Conservation (phyloP, 192 early-diverging fungal species). For the Umbelopsis isabellina region DNA sequence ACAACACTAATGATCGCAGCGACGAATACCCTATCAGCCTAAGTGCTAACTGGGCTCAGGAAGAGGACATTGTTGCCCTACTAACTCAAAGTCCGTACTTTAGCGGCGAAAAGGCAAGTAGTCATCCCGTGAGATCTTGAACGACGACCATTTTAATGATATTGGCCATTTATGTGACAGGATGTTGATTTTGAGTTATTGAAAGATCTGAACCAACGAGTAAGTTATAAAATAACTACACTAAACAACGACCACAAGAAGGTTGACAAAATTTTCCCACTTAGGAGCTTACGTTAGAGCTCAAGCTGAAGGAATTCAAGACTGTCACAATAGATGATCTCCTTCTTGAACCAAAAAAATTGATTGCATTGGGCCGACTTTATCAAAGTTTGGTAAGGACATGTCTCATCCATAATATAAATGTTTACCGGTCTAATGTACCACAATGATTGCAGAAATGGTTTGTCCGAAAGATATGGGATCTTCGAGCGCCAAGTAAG, state of each 20-base stretch:
- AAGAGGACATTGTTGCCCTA: slow-evolving; percentile 45
- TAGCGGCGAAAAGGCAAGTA: slow-evolving; percentile 37
- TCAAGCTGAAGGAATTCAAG: slow-evolving; percentile 79
- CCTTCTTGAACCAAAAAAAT: slow-evolving; percentile 80
- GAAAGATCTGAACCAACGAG: slow-evolving; percentile 37
- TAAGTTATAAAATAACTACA: slow-evolving; percentile 7
- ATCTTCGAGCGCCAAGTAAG: slow-evolving; percentile 40
- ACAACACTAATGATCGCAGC: slow-evolving; percentile 16
- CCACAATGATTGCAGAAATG: slow-evolving; percentile 58
- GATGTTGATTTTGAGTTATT: slow-evolving; percentile 32
- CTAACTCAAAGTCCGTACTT: slow-evolving; percentile 48
- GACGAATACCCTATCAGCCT: slow-evolving; percentile 40
- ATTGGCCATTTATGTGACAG: background rate
- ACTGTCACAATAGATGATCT: slow-evolving; percentile 79
- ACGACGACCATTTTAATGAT: background rate
- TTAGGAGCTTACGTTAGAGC: slow-evolving; percentile 77
- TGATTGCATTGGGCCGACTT: slow-evolving; percentile 73
- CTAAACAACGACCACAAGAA: background rate
- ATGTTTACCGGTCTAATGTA: slow-evolving; percentile 25
- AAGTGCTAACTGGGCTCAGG: slow-evolving; percentile 52
- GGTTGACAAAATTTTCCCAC: background rate
- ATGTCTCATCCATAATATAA: slow-evolving; percentile 32
- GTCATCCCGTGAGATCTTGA: background rate
- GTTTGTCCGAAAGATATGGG: slow-evolving; percentile 61
- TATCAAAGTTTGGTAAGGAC: slow-evolving; percentile 82